Percentiles rank a stretch among this genome's conserved stretches.
These are phyloP conservation scores for Penicillium roqueforti DNA, from an alignment of 495 filamentous ascomycete species.

Conservation along the genomic window DNA sequence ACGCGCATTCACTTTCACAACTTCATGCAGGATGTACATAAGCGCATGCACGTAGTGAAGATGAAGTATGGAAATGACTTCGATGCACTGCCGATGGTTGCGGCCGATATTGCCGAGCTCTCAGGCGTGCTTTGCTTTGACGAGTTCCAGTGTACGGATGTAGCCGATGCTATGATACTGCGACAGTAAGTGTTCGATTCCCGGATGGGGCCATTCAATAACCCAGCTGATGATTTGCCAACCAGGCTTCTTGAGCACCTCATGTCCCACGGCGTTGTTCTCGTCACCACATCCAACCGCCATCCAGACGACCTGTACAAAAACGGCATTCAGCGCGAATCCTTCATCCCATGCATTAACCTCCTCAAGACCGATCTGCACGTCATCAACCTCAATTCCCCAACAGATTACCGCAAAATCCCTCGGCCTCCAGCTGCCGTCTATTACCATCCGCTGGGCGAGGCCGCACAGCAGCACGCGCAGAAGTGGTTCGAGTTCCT, in stretches of 20 bases:
- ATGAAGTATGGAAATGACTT: conserved; percentile 84
- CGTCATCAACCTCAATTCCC: conserved; percentile 91
- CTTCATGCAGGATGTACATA: conserved; percentile 99
- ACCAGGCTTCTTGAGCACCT: conserved; percentile 74
- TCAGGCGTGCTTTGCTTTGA: conserved; percentile 92
- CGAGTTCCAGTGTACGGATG: conserved; percentile 98
- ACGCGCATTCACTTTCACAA: conserved; percentile 98
- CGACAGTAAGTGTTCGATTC: conserved; percentile 50
- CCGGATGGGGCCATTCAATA: not conserved
- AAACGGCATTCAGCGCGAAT: conserved; percentile 94
- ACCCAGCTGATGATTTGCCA: not conserved
- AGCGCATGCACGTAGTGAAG: conserved; percentile 83
- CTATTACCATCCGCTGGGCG: conserved; percentile 82
- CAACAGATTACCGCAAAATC: conserved; percentile 96
- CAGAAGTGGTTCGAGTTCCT: conserved; percentile 94
- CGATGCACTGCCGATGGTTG: conserved; percentile 88
- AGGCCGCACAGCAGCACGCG: conserved; percentile 71
- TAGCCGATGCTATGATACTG: conserved; percentile 98
- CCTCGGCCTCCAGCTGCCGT: conserved; percentile 89
- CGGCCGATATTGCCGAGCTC: conserved; percentile 82
- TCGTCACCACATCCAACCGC: conserved; percentile 95
- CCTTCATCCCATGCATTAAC: conserved; percentile 92
- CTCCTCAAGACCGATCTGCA: conserved; percentile 76
- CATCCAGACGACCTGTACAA: conserved; percentile 96
- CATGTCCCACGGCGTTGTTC: conserved; percentile 93